phyloP scores from a whole-genome alignment of 768 basidiomycete species.

The Chiua virens region DNA sequence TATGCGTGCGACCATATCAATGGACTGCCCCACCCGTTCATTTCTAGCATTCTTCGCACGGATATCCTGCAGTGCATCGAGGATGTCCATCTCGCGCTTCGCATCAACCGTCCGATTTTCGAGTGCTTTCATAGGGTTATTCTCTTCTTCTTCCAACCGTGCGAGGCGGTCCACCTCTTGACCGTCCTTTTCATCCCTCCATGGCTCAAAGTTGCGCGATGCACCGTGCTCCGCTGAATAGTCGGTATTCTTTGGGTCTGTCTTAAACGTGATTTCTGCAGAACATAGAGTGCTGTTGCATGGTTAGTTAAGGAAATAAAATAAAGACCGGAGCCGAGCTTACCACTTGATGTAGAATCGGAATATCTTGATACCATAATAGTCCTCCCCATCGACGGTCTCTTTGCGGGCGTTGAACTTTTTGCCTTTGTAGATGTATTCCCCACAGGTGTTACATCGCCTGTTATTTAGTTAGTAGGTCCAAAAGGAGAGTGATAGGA shows the following conservation, averaged over 20 bases:
- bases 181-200: slow-evolving; percentile 78
- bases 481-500: background rate
- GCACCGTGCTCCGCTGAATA: slow-evolving; percentile 95
- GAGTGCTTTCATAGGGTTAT: slow-evolving; percentile 95
- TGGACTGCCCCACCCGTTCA: slow-evolving; percentile 77
- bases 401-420: slow-evolving; percentile 99
- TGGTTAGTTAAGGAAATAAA: slow-evolving; percentile 11
- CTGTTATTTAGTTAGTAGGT: slow-evolving; percentile 37
- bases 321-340: slow-evolving; percentile 24
- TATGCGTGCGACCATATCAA: slow-evolving; percentile 65
- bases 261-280: slow-evolving; percentile 99
- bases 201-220: slow-evolving; percentile 96
- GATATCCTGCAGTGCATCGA: slow-evolving; percentile 94
- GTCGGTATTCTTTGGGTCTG: slow-evolving; percentile 97
- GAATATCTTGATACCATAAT: slow-evolving; percentile 97
- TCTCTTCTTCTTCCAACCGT: slow-evolving; percentile 87
- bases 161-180: slow-evolving; percentile 85
- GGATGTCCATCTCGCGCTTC: slow-evolving; percentile 96
- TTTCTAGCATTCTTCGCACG: slow-evolving; percentile 84
- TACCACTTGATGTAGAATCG: slow-evolving; percentile 91
- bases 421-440: slow-evolving; percentile 99
- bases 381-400: slow-evolving; percentile 95
- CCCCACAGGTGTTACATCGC: slow-evolving; percentile 94
- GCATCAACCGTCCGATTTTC: slow-evolving; percentile 92
- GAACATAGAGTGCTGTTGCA: slow-evolving; percentile 82